These are phyloP conservation scores for Ganoderma sinense DNA, from an alignment of 1,284 basidiomycete species.

Conservation along the genomic window DNA sequence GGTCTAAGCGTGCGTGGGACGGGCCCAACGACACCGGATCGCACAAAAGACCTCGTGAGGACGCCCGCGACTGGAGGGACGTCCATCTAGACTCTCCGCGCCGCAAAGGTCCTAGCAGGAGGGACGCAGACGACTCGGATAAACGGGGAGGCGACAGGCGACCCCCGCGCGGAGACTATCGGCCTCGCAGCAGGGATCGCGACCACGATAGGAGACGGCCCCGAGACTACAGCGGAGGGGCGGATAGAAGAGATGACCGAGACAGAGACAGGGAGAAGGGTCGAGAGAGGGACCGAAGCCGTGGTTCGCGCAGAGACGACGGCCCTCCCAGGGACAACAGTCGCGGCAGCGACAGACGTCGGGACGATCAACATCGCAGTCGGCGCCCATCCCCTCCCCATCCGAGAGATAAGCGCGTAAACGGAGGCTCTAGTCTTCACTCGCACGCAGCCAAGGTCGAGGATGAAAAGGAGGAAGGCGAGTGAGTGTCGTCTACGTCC, in stretches of 20 bases:
- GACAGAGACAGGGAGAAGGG: slow-evolving; percentile 44
- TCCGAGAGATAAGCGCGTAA: slow-evolving; percentile 14
- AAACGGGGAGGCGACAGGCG: slow-evolving; percentile 41
- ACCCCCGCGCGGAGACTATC: slow-evolving; percentile 41
- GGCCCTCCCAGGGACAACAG: slow-evolving; percentile 27
- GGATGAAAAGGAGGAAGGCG: slow-evolving; percentile 79
- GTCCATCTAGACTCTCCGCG: slow-evolving; percentile 61
- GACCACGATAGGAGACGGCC: slow-evolving; percentile 41
- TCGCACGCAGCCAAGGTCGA: slow-evolving; percentile 42
- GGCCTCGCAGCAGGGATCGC: slow-evolving; percentile 44
- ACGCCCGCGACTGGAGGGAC: slow-evolving; percentile 79
- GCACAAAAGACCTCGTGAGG: slow-evolving; percentile 65
- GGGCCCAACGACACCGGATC: slow-evolving; percentile 53
- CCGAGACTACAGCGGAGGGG: slow-evolving; percentile 48
- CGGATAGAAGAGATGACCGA: slow-evolving; percentile 38
- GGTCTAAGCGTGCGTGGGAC: slow-evolving; percentile 81
- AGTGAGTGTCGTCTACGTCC: slow-evolving; percentile 63
- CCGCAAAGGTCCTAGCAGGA: slow-evolving; percentile 44
- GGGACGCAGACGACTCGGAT: slow-evolving; percentile 41
- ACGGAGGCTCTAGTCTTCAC: slow-evolving; percentile 31
- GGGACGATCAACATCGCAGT: slow-evolving; percentile 20
- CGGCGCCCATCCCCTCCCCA: slow-evolving; percentile 28
- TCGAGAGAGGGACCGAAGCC: slow-evolving; percentile 35
- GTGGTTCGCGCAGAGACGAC: slow-evolving; percentile 37
- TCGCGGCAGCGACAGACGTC: slow-evolving; percentile 26